Conservation (phyloP, 768 basidiomycete species). For the Pisolithus albus region DNA sequence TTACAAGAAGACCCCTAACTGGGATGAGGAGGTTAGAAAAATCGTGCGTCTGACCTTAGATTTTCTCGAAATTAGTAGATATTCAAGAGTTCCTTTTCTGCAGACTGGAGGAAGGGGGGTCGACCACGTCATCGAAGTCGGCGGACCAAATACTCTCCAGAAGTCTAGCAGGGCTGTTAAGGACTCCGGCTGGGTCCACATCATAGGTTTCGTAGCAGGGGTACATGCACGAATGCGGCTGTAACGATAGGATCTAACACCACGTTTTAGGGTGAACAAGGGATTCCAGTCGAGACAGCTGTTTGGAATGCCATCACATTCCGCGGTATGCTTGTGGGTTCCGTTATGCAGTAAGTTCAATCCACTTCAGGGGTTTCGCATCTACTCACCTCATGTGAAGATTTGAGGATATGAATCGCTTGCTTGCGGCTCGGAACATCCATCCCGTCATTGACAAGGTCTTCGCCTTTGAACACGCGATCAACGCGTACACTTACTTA, state of each 20-base stretch:
- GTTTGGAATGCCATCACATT: slow-evolving; percentile 35
- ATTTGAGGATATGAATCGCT: slow-evolving; percentile 30
- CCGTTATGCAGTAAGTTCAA: slow-evolving; percentile 45
- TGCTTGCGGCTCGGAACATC: slow-evolving; percentile 30
- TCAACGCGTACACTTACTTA: slow-evolving; percentile 41
- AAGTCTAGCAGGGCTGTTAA: slow-evolving; percentile 36
- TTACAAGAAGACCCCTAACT: slow-evolving; percentile 50
- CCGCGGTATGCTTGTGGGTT: slow-evolving; percentile 51
- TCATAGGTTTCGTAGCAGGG: slow-evolving; percentile 47
- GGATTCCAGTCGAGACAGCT: slow-evolving; percentile 19
- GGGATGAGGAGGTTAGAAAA: slow-evolving; percentile 47
- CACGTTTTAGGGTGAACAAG: slow-evolving; percentile 1
- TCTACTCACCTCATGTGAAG: not conserved
- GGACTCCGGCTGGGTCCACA: slow-evolving; percentile 38
- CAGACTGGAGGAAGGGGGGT: slow-evolving; percentile 26
- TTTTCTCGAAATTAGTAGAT: not conserved
- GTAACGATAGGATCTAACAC: too few relatives aligned
- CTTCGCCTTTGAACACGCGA: slow-evolving; percentile 49
- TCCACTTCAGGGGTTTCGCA: not conserved
- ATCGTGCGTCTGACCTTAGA: slow-evolving; percentile 29
- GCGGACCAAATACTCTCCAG: slow-evolving; percentile 44
- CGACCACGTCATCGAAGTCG: slow-evolving; percentile 37
- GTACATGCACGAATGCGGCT: slow-evolving; percentile 16
- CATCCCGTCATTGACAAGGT: slow-evolving; percentile 47
- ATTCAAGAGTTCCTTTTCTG: not conserved